Base-by-base conservation (phyloP, 805 yeast genomes). In the Cyberlindnera maritima region DNA sequence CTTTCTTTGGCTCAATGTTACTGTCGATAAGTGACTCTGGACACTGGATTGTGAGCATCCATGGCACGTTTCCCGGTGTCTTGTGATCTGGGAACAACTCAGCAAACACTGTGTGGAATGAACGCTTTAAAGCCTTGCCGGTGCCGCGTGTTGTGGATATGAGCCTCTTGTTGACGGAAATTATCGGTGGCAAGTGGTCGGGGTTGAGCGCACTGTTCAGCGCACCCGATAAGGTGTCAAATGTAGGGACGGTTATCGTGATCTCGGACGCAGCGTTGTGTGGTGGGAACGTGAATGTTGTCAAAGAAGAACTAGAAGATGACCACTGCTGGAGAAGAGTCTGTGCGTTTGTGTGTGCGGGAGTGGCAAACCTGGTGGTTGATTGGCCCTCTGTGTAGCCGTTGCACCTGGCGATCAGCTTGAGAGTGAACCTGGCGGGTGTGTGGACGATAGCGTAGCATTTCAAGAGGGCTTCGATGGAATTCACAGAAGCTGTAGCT, bases 1-100 rank as follows among this genome's bases (percentile, higher is more conserved):
- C 38, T 25, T 40, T 33, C 43, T 21, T 40, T 12, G 43, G 43
- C 17, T 40, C 43, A 14, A 40, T 33, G 17, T 33, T 40, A 20
- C 19, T 9, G 29, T 40, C 31, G n/a, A 28, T 14, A 11, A 7
- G n/a, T 28, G 31, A 28, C 31, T 28, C 31, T 4, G 31, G n/a
- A 14, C 31, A 14, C 11, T 28, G 31, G 5, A 28, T 28, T 11
- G 11, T 28, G n/a, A 28, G 7, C 31, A 28, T 28, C n/a, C 31
- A 28, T 4, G 31, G 31, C 13, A 21, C 25, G 25, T 21, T 21
- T 5, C 25, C 25, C 5, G 25, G 25, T 5, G 5, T 21, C 25
- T 9, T 21, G 9, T 21, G 25, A 4, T 28, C 13, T 14, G n/a
- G 31, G 31, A 14, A 28, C 31, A 28, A 14, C n/a, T 28, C 13